Percentiles rank a stretch among this genome's conserved stretches.
Conservation (phyloP, 2,329 filamentous ascomycete species). For the Cladosporium austrohemisphaericum region DNA sequence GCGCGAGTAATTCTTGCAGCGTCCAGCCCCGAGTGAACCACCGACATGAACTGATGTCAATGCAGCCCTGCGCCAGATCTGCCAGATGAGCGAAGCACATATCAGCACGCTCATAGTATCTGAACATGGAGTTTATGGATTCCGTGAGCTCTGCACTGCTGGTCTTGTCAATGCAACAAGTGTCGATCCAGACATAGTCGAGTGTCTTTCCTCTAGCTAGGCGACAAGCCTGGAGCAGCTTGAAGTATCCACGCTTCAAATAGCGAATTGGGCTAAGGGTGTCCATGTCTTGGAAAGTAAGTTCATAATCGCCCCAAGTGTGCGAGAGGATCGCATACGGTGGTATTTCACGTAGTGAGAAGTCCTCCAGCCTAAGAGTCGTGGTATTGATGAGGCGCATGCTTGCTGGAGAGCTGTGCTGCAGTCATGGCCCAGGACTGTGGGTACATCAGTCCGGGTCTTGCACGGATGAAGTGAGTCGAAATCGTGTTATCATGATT, state of each 20-base stretch:
- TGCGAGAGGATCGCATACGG: constrained; percentile 20
- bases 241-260: neutral
- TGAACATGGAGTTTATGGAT: constrained; percentile 25
- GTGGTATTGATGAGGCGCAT: constrained; percentile 17
- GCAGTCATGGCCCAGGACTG: too few species aligned
- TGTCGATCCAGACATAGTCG: constrained; percentile 24
- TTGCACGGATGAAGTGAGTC: too few species aligned
- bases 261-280: neutral
- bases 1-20: constrained; percentile 21
- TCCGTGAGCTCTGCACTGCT: constrained; percentile 21
- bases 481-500: too few species aligned
- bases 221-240: constrained; percentile 1
- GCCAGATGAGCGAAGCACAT: constrained; percentile 22
- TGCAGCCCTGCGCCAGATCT: neutral
- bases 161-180: constrained; percentile 23
- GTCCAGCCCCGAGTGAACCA: constrained; percentile 23
- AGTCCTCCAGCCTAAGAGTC: constrained; percentile 7
- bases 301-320: constrained; percentile 16
- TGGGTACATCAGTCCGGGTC: too few species aligned
- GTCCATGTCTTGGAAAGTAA: constrained; percentile 18
- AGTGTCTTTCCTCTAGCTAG: constrained; percentile 5
- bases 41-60: neutral
- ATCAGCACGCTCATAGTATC: constrained; percentile 19
- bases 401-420: too few species aligned
- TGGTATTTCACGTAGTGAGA: neutral